Evolutionary conservation across 176 grass and related monocot genomes (phyloP), one percentile per base, ranked within the genome.

Genomic region (Tillandsia fasciculata): DNA sequence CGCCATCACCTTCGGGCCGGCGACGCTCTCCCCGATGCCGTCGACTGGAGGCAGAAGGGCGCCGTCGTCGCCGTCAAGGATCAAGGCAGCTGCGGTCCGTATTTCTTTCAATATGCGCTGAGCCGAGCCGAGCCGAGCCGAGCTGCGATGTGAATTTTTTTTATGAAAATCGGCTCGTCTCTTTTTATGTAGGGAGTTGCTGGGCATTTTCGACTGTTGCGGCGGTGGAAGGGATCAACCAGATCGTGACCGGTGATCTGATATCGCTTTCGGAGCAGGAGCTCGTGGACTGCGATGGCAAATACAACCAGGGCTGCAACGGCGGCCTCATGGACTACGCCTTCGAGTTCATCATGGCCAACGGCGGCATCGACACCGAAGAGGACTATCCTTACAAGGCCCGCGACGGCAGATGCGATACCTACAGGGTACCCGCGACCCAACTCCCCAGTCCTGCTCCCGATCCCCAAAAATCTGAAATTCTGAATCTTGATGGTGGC

Each of bases 1-100:
- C 71, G 73, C 68, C 71, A 80, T 49, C 29, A 9, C 7, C 58
- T 17, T n/a, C 57, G 23, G 22, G 27, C 3, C n/a, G 59, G 42
- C 23, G 61, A 75, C n/a, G 15, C 15, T 1, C 52, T 77, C 11
- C 82, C 77, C 3, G 24, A 47, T 15, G 70, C 72, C 2, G 26
- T 85, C 12, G 66, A 85, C 67, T 85, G 82, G 82, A 75, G 76
- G 58, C 3, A 80, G 58, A 76, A 64, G 50, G 82, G 82, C 26
- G 77, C 74, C 9, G 82, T 85, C 49, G 52, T 58, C 12, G 28
- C 53, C 3, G 59, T 85, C 7, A 85, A 85, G 59, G 6, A 76
- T 51, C 82, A 85, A 76, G 77, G 82, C 72, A 57, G 47, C 9
- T 85, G 82, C 23, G 82, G 82, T 85, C 24, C 13, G 64, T 52